Evolutionary conservation across 148 eudicot species (phyloP).

Genomic region (Arbutus unedo): DNA sequence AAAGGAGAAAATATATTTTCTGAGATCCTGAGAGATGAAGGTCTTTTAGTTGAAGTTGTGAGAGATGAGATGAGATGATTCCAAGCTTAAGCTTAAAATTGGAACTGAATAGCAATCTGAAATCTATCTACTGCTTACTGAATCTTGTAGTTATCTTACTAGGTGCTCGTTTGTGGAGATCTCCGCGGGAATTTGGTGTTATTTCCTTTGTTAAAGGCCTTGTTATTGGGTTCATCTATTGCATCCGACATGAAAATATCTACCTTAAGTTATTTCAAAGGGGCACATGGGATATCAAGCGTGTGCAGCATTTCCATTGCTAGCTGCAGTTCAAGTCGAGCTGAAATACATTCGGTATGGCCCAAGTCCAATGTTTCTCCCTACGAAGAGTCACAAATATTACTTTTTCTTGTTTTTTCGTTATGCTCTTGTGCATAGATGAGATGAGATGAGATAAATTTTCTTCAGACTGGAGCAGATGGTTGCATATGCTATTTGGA

Average conservation of each 20-base stretch:
- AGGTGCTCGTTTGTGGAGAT: slow-evolving; percentile 92
- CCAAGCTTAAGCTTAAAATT: background rate
- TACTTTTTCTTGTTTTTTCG: background rate
- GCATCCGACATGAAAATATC: slow-evolving; percentile 38
- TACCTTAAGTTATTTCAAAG: slow-evolving; percentile 69
- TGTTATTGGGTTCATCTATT: slow-evolving; percentile 32
- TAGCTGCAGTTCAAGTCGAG: slow-evolving; percentile 37
- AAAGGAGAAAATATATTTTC: background rate
- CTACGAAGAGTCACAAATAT: background rate
- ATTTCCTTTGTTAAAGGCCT: slow-evolving; percentile 57
- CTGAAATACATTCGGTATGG: slow-evolving; percentile 77
- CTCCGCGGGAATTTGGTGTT: slow-evolving; percentile 85
- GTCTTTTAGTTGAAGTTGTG: background rate
- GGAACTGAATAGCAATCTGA: background rate
- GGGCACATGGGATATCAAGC: slow-evolving; percentile 97
- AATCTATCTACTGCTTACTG: slow-evolving; percentile 11
- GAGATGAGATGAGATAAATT: too few relatives aligned
- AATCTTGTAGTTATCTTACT: slow-evolving; percentile 21
- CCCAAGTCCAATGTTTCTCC: background rate
- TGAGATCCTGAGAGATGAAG: background rate
- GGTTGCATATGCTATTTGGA: slow-evolving; percentile 96
- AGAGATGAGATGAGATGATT: background rate
- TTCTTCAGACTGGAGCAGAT: slow-evolving; percentile 89
- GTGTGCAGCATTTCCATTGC: slow-evolving; percentile 71
- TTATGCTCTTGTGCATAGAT: background rate